Evolutionary conservation across 1,139 yeast genomes (phyloP).

Genomic region (Eremothecium cymbalariae): DNA sequence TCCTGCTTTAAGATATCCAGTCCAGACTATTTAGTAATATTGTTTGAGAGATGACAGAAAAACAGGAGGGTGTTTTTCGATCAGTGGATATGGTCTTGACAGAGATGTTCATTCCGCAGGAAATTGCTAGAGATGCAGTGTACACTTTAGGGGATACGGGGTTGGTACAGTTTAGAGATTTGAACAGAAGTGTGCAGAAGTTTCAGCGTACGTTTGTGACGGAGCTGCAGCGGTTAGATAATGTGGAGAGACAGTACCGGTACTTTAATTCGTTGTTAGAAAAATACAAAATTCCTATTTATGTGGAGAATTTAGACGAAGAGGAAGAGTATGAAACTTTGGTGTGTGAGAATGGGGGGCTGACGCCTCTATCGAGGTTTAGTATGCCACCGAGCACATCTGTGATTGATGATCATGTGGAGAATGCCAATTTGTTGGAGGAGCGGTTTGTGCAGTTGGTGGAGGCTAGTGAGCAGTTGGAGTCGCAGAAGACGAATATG

Average conservation of each 20-base stretch:
- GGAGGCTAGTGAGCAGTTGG: conserved; percentile 47
- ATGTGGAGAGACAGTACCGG: conserved; percentile 50
- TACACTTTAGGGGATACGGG: conserved; percentile 76
- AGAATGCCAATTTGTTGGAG: conserved; percentile 55
- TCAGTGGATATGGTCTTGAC: conserved; percentile 94
- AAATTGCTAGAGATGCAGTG: conserved; percentile 80
- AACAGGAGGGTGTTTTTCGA: conserved; percentile 67
- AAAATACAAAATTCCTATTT: conserved; percentile 41
- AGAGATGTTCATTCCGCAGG: conserved; percentile 87
- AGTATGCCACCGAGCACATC: conserved; percentile 41
- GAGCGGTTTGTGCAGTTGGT: conserved; percentile 49
- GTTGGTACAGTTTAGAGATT: conserved; percentile 79
- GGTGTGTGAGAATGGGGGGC: no score
- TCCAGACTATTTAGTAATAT: not conserved
- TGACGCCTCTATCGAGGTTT: conserved; percentile 2
- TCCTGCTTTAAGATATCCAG: conserved; percentile 3
- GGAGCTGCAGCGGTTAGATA: conserved; percentile 65
- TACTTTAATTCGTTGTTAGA: conserved; percentile 40
- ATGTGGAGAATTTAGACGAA: conserved; percentile 34
- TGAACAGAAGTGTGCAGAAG: conserved; percentile 66
- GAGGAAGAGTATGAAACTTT: conserved; percentile 11
- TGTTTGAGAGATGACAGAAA: conserved; percentile 18
- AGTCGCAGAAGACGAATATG: conserved; percentile 47
- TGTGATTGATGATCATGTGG: conserved; percentile 69
- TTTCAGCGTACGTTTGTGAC: conserved; percentile 83